These are phyloP conservation scores for Bidens hawaiensis DNA, from an alignment of 140 eudicot species.

Conservation along the genomic window DNA sequence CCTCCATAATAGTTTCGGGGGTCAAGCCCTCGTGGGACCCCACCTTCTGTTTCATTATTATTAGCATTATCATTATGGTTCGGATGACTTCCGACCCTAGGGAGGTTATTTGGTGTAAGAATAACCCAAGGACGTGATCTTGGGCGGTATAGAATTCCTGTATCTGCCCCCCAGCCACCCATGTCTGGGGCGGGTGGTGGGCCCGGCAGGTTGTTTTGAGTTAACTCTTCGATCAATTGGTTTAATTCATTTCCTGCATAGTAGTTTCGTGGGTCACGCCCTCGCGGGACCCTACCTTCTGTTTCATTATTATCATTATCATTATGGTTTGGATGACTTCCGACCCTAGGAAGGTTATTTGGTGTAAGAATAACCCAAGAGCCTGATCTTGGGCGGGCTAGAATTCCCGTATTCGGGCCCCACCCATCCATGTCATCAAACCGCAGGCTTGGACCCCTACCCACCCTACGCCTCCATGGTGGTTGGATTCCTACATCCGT, in stretches of 20 bases:
- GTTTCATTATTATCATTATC: not conserved
- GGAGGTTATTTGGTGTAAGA: too few relatives aligned
- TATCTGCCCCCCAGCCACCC: too few relatives aligned
- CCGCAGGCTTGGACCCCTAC: not conserved
- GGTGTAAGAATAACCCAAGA: conserved; percentile 63
- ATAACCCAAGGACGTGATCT: too few relatives aligned
- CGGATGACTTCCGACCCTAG: too few relatives aligned
- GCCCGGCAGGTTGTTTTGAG: too few relatives aligned
- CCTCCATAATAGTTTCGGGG: conserved; percentile 66
- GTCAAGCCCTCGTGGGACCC: conserved; percentile 44
- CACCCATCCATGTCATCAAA: conserved; percentile 45
- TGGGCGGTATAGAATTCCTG: too few relatives aligned
- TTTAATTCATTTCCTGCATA: conserved; percentile 55
- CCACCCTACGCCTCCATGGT: conserved; percentile 41
- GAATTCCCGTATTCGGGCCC: conserved; percentile 54
- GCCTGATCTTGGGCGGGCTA: conserved; percentile 67
- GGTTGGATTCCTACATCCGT: conserved; percentile 19
- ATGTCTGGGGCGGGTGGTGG: too few relatives aligned
- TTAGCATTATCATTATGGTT: too few relatives aligned
- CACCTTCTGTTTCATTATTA: conserved; percentile 15
- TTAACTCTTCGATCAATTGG: conserved; percentile 59
- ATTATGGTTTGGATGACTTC: not conserved
- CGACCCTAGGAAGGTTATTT: conserved; percentile 27
- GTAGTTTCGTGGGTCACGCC: conserved; percentile 60
- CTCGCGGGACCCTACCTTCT: conserved; percentile 34